Evolutionary conservation across 768 basidiomycete species (phyloP).

Genomic region (Naematelia encephala): DNA sequence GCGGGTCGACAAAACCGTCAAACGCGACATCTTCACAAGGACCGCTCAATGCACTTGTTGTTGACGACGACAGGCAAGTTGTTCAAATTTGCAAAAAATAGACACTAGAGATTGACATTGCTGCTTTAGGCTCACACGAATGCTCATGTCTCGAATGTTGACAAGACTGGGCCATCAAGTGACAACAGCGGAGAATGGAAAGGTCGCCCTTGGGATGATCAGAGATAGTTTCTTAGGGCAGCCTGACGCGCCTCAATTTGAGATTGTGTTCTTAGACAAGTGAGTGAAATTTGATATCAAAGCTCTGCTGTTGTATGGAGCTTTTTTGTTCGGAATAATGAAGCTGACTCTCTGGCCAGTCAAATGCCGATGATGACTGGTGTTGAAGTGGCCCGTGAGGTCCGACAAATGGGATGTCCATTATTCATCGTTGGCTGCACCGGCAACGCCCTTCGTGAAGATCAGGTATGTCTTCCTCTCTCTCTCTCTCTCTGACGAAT

Average conservation of each 20-base stretch:
- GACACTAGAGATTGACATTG: not conserved
- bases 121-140: constrained; percentile 40
- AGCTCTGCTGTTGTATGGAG: too few relatives aligned
- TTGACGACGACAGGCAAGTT: constrained; percentile 49
- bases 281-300: too few relatives aligned
- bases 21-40: not conserved
- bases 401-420: constrained; percentile 42
- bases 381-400: constrained; percentile 44
- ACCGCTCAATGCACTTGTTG: constrained; percentile 40
- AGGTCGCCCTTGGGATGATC: constrained; percentile 43
- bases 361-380: constrained; percentile 51
- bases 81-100: not conserved
- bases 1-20: not conserved
- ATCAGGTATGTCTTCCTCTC: constrained; percentile 29
- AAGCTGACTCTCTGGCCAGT: constrained; percentile 16
- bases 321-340: not conserved
- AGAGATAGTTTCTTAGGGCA: constrained; percentile 25
- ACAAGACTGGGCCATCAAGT: constrained; percentile 45
- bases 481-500: too few relatives aligned
- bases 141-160: constrained; percentile 49
- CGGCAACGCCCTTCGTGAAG: constrained; percentile 49
- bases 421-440: constrained; percentile 49
- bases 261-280: constrained; percentile 49
- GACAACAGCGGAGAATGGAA: constrained; percentile 46
- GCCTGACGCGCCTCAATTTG: constrained; percentile 25